Evolutionary conservation across 495 filamentous ascomycete species (phyloP), one percentile per base, ranked within the genome.

Genomic region (Talaromyces ruber): DNA sequence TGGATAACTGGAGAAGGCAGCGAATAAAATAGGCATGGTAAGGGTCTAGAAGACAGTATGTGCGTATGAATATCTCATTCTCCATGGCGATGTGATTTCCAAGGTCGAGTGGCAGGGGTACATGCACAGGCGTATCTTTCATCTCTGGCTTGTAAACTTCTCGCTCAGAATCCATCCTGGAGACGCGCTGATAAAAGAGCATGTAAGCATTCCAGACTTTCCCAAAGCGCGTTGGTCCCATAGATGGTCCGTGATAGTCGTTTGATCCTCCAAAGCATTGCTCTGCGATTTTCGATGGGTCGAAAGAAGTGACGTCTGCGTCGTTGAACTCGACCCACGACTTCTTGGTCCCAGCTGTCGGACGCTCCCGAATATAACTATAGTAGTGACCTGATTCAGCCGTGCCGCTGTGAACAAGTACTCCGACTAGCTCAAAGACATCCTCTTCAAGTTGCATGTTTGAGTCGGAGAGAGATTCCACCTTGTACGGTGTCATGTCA

Each of bases 341-440:
- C 2, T 81, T 77, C 25, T 72, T 75, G 1, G 70, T 64, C 25
- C 72, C 74, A 22, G 72, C 74, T 3, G 82, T 80, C 4, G 91
- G 87, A 26, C 92, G 82, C 70, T 96, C 88, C 22, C 91, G 88
- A 59, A 93, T 88, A 73, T 89, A 98, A 0, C 94, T 97, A 72
- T 97, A 98, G 72, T 99, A 99, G 71, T 99, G 94, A 0, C 94
- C 94, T 16, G 90, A 92, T 70, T 98, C 92, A 16, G 94, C 92
- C 12, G 89, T 96, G 24, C 94, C 94, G 32, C 85, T 88, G 70
- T 99, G 94, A 5, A 98, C 92, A 14, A 99, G 82, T 26, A 98
- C 82, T 11, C 94, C 94, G 18, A 96, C 92, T 5, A 99, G 79
- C 68, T 97, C 90, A 68, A 98, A 99, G 6, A 90, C 67, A 72